Evolutionary conservation across 129 eudicot species (phyloP), one percentile per base, ranked within the genome.

Genomic region (Tanacetum coccineum): DNA sequence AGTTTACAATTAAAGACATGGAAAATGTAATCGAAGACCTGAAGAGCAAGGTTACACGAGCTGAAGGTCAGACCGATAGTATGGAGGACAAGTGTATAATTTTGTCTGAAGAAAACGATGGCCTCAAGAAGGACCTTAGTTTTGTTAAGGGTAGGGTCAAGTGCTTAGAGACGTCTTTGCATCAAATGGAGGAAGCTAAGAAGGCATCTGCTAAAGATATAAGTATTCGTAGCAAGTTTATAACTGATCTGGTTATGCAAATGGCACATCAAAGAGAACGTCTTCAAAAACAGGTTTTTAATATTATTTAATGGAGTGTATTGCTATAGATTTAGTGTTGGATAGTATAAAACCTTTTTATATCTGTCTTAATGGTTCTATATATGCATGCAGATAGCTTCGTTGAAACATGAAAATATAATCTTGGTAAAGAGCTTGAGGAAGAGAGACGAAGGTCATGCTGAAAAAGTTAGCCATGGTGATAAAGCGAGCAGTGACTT

Each of bases 231-330:
- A 81, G 87, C 47, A 79, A 94, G 58, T 59, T 87, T 68, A 89
- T 94, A 18, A 71, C 85, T 22, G 96, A 89, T 75, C 54, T 89
- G 72, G 83, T 87, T 49, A 26, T 84, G 80, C 93, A 87, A 66
- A 74, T 94, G 84, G 85, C 95, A 63, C 70, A 79, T 56, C 96
- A 89, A 78, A 86, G 99, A 82, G 95, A 94, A 59, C 95, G 90
- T 72, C 95, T 94, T 11, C 95, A 84, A 53, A 89, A 89, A 70
- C 95, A 89, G 99, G 99, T 93, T 74, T 51, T 25, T 9, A 6
- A 13, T 73, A 21, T 36, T 19, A 36, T 17, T 52, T 18, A 17
- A 19, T 19, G 21, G 18, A 60, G 49, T 40, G 8, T 73, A 15
- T 55, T 45, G 64, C 66, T 22, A 25, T 11, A 64, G 71, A 54